Evolutionary conservation across 495 filamentous ascomycete species (phyloP), one percentile per base, ranked within the genome.

Genomic region (Bathelium albidoporum): DNA sequence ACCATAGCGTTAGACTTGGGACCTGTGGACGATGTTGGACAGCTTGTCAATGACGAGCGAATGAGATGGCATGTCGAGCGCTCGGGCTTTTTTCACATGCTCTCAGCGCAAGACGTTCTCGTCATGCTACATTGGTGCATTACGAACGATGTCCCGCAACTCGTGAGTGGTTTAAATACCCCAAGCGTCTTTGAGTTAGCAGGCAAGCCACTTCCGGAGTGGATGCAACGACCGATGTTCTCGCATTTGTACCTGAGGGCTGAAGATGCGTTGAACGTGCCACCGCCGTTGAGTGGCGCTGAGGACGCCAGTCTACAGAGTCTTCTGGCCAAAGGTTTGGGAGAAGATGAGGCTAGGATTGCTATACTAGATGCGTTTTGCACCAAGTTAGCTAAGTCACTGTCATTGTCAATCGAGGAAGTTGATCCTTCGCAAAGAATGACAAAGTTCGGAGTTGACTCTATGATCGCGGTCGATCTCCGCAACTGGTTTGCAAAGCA

Each of bases 1-100:
- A 45, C 64, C 16, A 26, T 45, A 7, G 39, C 60, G n/a, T 16
- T 66, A 16, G 52, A 66, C 32, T 12, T 66, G 16, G 61, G 61
- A 28, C 32, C 59, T 32, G 39, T 66, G 10, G 32, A 18, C 7
- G 61, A 49, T 24, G 61, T 63, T 34, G 64, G 64, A 1, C 49
- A 62, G 36, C 36, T 62, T 11, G 60, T 43, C 34, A 39, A 62
- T 4, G 18, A 60, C 34, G 34, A 39, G 14, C 34, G 14, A 14
- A 39, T 39, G 34, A 39, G 34, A 39, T 39, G 34, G 34, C 34
- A 39, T 39, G 34, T 39, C 5, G 34, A 39, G 34, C 34, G 5
- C 14, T 39, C 34, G 14, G 34, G 34, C 34, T 14, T 5, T 39
- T 39, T 39, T 14, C 14, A 39, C 34, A 39, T 39, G 34, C 34